Evolutionary conservation across 1,284 basidiomycete genomes (phyloP), one percentile per base, ranked within the genome.

Genomic region (Cutaneotrichosporon sp.): DNA sequence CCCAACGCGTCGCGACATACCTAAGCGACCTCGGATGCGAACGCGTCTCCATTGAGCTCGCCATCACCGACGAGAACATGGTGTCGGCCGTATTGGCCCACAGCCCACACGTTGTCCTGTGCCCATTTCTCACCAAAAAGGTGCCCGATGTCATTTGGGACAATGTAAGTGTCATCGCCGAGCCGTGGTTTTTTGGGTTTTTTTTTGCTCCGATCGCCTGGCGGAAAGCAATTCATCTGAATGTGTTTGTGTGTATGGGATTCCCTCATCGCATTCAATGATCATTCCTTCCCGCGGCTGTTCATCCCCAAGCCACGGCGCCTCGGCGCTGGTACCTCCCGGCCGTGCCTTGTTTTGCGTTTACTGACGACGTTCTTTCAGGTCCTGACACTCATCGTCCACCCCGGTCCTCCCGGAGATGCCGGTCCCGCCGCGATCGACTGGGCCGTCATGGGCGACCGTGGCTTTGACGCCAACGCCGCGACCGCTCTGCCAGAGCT

Each of bases 351-450:
- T 34, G n/a, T 21, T 35, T 33, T 45, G 4, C 12, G 38, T 30
- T 30, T 30, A 7, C 26, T 38, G 36, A 38, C 36, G 15, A 15
- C 36, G 26, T 30, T 30, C 26, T 30, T 30, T 30, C 62, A 71
- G 67, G 73, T 70, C 59, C 65, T 78, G 40, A 78, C 77, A 2
- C 70, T 78, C 34, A 77, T 78, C 54, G 70, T 78, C 5, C 77
- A 78, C 60, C 77, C 77, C 8, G 77, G 77, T 15, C 74, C 77
- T 4, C 77, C 77, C 0, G 77, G 76, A 1, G 77, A 78, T 60
- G 77, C 73, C 0, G 77, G 77, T 14, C 77, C 77, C 8, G 77
- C 77, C 1, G 74, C 77, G 5, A 69, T 78, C 51, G 77, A 78
- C 60, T 77, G 76, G 74, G 73, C 69, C 23, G 61, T 78, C 17